Base-by-base conservation (phyloP, 805 yeast genomes). In the Metschnikowia noctiluminum region DNA sequence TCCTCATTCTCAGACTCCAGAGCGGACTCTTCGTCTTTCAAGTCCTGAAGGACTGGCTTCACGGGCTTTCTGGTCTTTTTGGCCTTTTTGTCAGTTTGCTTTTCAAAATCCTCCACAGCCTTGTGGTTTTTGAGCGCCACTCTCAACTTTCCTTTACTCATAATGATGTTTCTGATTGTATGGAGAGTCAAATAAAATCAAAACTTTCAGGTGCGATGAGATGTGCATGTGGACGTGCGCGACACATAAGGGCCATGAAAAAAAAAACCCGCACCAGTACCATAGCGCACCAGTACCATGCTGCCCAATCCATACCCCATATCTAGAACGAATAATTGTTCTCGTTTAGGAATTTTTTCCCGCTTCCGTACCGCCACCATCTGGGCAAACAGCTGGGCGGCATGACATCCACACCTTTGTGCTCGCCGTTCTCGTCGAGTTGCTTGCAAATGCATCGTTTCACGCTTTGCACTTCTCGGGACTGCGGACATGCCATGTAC, bases 361-460 rank as follows among this genome's bases (percentile, higher is more conserved):
- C 87, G 2, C 80, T 71, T 9, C 87, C 85, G 52, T 71, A 71
- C 57, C 80, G 80, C 95, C 95, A 87, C 91, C 91, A 87, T 51
- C 82, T 73, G 31, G 80, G 72, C 40, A 87, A 62, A 65, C 95
- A 87, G 57, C 91, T 85, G 53, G 77, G 80, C 5, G 78, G 62
- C 51, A 73, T 61, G n/a, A 73, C 64, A 46, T 74, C 73, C 51
- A 79, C 69, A 40, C 73, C 68, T 16, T 67, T 50, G 28, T 55
- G 54, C 9, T 56, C 52, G 16, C 53, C 50, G 13, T 55, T 56
- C 38, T 54, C 56, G 39, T 49, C 56, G 21, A 48, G 15, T 14
- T 42, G 16, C 13, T 40, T 59, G 52, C 77, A 73, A 11, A 70
- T 58, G 48, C 78, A 73, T 47, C 76, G 58, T 49, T 73, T 72